Percentiles rank a stretch among this genome's conserved stretches.
Conservation (phyloP, 2,329 filamentous ascomycete genomes). For the Penicillium freii region DNA sequence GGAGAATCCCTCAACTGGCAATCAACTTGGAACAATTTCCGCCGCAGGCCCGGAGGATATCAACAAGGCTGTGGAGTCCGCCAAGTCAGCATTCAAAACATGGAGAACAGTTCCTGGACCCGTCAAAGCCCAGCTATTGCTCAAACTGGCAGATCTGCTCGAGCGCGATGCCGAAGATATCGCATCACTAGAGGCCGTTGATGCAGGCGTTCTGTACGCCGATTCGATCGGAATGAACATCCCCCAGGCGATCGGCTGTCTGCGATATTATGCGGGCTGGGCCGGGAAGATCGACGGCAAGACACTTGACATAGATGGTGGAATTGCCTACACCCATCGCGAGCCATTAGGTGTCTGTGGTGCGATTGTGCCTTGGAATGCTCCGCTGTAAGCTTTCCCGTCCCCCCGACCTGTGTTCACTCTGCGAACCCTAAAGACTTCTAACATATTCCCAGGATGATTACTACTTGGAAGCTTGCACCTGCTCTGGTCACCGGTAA, state of each 20-base stretch:
- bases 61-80: slow-evolving; percentile 22
- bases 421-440: background rate
- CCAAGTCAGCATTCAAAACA: slow-evolving; percentile 20
- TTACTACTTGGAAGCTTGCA: slow-evolving; percentile 53
- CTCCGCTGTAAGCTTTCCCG: slow-evolving; percentile 23
- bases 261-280: slow-evolving; percentile 34
- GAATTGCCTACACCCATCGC: slow-evolving; percentile 25
- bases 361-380: slow-evolving; percentile 34
- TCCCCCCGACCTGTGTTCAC: background rate
- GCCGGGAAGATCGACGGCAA: slow-evolving; percentile 31
- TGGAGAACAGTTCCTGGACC: slow-evolving; percentile 26
- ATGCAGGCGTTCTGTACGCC: slow-evolving; percentile 25
- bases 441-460: slow-evolving; percentile 22
- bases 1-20: slow-evolving; percentile 28
- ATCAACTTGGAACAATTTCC: slow-evolving; percentile 22
- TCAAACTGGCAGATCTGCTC: slow-evolving; percentile 29
- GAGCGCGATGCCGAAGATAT: slow-evolving; percentile 29
- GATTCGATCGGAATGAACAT: slow-evolving; percentile 27
- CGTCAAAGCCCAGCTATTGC: slow-evolving; percentile 19
- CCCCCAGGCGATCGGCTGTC: slow-evolving; percentile 21
- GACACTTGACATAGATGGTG: slow-evolving; percentile 23
- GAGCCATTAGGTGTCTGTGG: slow-evolving; percentile 32
- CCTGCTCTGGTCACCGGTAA: slow-evolving; percentile 66
- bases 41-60: slow-evolving; percentile 28
- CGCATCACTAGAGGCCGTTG: slow-evolving; percentile 27